Evolutionary conservation across 352 stramenopile species (phyloP), one percentile per base, ranked within the genome.

Genomic region (Globisporangium irregulare): DNA sequence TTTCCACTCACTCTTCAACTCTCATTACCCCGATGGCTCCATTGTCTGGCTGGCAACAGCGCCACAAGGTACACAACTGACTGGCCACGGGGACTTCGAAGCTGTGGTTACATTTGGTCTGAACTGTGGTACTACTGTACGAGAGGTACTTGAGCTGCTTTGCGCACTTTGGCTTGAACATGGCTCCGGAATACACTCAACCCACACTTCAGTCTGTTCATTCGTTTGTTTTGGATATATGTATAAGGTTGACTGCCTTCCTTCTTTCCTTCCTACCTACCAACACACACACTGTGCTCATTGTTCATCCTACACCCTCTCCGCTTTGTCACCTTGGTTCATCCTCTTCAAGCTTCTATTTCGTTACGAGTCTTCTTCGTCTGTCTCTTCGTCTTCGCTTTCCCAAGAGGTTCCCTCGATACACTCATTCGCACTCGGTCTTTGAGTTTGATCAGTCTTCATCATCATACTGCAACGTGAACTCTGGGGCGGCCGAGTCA

Each of bases 381-480:
- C 6, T 46, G 38, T 46, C 41, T n/a, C 43, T 51, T 51, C 43
- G 18, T 51, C 6, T 51, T n/a, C 7, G 6, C 6, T n/a, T 46
- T 46, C 43, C n/a, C 7, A n/a, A 51, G 43, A 25, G 24, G 50
- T 27, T 27, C n/a, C 6, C 48, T 51, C 14, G 20, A 48, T 25
- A 27, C 27, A 25, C 18, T 59, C 48, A 34, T 25, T 58, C 48
- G n/a, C 48, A 34, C 51, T 58, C 50, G 50, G n/a, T 25, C 20
- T 12, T 22, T 20, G 50, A 27, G 9, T 62, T 20, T 20, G 15
- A 38, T 29, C 79, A 91, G 54, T 93, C 85, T 22, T 93, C 85
- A 51, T 93, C 85, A 61, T 93, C 85, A 67, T 93, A 93, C 65
- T 93, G 77, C 55, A 93, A 73, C 5, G 74, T 90, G 70, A 93